Evolutionary conservation across 2,329 filamentous ascomycete genomes (phyloP).

Genomic region (Beauveria scarabaeidicola): DNA sequence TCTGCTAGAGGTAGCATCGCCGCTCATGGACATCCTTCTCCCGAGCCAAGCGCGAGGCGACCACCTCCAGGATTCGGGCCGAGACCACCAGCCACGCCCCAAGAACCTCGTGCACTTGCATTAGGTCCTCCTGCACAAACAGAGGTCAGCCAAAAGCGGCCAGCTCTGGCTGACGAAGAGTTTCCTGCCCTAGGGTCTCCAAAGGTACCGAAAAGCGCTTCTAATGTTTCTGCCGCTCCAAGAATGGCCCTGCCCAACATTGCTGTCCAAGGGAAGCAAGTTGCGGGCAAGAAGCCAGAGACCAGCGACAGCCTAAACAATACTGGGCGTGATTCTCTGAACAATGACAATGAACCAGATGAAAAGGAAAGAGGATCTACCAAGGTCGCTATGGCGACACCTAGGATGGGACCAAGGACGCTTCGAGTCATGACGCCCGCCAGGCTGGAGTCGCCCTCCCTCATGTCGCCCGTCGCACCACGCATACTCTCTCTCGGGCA

Average conservation of each 20-base stretch:
- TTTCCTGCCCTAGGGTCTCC: slow-evolving; percentile 50
- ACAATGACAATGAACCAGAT: slow-evolving; percentile 3
- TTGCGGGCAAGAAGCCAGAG: slow-evolving; percentile 23
- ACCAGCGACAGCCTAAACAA: slow-evolving; percentile 13
- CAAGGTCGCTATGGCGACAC: slow-evolving; percentile 39
- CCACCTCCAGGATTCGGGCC: slow-evolving; percentile 24
- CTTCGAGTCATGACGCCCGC: slow-evolving; percentile 61
- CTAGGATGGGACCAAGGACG: slow-evolving; percentile 51
- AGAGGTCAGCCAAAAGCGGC: slow-evolving; percentile 25
- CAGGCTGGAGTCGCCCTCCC: slow-evolving; percentile 48
- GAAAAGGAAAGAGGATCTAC: slow-evolving; percentile 24
- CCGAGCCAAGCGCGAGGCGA: slow-evolving; percentile 5
- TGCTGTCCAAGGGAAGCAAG: slow-evolving; percentile 26
- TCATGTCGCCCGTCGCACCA: slow-evolving; percentile 24
- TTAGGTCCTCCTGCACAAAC: slow-evolving; percentile 19
- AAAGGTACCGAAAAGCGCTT: slow-evolving; percentile 27
- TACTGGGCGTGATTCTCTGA: slow-evolving; percentile 14
- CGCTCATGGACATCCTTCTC: background rate
- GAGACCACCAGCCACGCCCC: background rate
- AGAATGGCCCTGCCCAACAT: slow-evolving; percentile 18
- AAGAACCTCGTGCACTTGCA: slow-evolving; percentile 2
- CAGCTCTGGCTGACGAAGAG: slow-evolving; percentile 41
- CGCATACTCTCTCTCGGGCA: slow-evolving; percentile 28
- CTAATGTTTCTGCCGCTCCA: slow-evolving; percentile 27
- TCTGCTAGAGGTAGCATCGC: background rate